Conservation (phyloP, 2,329 filamentous ascomycete genomes). For the Colletotrichum navitas region DNA sequence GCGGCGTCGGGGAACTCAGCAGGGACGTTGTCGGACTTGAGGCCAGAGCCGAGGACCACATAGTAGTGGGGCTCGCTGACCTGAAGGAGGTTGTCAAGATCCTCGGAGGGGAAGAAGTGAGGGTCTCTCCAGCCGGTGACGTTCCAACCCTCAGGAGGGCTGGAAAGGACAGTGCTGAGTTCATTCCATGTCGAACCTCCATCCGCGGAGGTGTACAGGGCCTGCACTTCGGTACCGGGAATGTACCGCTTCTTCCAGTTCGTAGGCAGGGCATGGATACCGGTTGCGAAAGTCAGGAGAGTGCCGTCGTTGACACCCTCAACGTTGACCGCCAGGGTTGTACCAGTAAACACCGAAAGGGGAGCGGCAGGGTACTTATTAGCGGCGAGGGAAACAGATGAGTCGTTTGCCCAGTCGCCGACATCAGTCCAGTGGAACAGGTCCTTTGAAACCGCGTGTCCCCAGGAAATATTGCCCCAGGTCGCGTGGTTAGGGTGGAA, state of each 20-base stretch:
- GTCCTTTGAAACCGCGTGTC: constrained; percentile 72
- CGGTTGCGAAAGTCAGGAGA: constrained; percentile 39
- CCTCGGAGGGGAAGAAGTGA: constrained; percentile 39
- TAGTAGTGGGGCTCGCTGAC: constrained; percentile 40
- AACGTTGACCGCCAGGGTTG: constrained; percentile 39
- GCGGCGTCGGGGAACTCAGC: constrained; percentile 38
- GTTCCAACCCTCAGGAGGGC: constrained; percentile 41
- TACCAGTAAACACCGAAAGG: constrained; percentile 40
- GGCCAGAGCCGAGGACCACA: constrained; percentile 42
- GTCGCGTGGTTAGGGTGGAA: constrained; percentile 58
- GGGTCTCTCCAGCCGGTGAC: constrained; percentile 43
- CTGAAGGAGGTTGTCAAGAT: constrained; percentile 36
- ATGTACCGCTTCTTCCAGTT: constrained; percentile 43
- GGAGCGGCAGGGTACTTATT: constrained; percentile 28
- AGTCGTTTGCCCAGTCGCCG: constrained; percentile 39
- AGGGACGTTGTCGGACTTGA: constrained; percentile 41
- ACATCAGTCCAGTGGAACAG: constrained; percentile 68
- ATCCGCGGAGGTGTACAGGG: constrained; percentile 36
- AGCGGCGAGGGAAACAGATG: constrained; percentile 37
- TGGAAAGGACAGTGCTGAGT: constrained; percentile 36
- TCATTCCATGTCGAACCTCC: constrained; percentile 38
- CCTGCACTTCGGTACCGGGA: constrained; percentile 40
- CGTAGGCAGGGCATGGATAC: constrained; percentile 40
- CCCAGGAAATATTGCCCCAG: constrained; percentile 74
- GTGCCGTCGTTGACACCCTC: constrained; percentile 39